Base-by-base conservation (phyloP, 2,329 filamentous ascomycete species). In the Ustilaginoidea virens region DNA sequence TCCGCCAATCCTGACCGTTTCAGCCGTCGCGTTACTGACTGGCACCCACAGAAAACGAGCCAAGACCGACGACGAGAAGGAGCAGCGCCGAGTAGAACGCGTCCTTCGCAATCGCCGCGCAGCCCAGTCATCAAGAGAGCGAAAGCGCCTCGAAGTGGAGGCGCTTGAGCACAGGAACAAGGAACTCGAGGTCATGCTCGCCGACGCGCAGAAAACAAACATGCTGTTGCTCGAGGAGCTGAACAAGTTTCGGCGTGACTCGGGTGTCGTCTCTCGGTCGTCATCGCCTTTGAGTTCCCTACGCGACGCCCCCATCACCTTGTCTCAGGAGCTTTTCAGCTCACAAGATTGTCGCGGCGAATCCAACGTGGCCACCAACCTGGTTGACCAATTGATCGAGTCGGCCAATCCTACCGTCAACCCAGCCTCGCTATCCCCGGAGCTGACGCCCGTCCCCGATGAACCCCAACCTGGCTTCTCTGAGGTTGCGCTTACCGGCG, bases 41-140 rank as follows among this genome's bases (percentile, higher is more conserved):
- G 9, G n/a, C 3, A 17, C 26, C 2, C 13, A 17, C 37, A 83
- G 80, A 41, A 98, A 98, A 72, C 83, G 90, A 37, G 90, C 90
- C 44, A 98, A 96, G 69, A 98, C 90, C 3, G 87, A 92, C 46
- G 90, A 94, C 47, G 90, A 98, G 58, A 98, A 98, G 61, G 90
- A 96, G 58, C 90, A 98, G 56, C 80, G 90, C 25, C 80, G 90
- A 36, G 92, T 96, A 31, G 90, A 98, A 63, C 82, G 90, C 37
- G 90, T 98, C 39, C 82, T 96, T 44, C 79, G 90, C 25, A 98
- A 98, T 51, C 82, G 90, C 40, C 81, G 86, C 34, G 90, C 90
- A 25, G 90, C 90, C 23, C 90, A 96, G 64, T 94, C 92, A 34
- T 98, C 90, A 4, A 70, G 90, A 28, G 90, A 98, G 56, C 80